Conservation (phyloP, 2,329 filamentous ascomycete genomes). For the Cercospora berteroae region DNA sequence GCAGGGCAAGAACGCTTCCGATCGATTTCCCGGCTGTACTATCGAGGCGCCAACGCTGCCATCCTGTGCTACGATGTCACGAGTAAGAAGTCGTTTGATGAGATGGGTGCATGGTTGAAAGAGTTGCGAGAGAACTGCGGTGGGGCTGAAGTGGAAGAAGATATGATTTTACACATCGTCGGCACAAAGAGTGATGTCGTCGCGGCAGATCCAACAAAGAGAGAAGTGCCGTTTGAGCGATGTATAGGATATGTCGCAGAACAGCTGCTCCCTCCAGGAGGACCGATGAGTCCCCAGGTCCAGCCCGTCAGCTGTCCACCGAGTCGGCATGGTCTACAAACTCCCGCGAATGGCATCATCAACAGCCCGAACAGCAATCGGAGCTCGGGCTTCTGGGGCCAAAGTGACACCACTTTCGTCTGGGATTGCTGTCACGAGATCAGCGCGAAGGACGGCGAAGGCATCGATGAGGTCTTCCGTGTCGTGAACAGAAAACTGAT, state of each 20-base stretch:
- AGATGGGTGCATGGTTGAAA: slow-evolving; percentile 85
- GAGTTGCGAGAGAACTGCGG: slow-evolving; percentile 40
- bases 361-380: slow-evolving; percentile 48
- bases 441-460: slow-evolving; percentile 87
- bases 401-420: slow-evolving; percentile 61
- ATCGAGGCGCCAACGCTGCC: slow-evolving; percentile 89
- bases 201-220: slow-evolving; percentile 71
- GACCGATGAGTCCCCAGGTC: slow-evolving; percentile 11
- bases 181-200: slow-evolving; percentile 93
- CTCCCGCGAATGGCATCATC: slow-evolving; percentile 43
- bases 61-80: slow-evolving; percentile 95
- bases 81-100: slow-evolving; percentile 76
- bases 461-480: slow-evolving; percentile 93
- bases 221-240: slow-evolving; percentile 88
- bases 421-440: slow-evolving; percentile 99
- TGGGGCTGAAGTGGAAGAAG: slow-evolving; percentile 42
- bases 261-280: slow-evolving; percentile 66
- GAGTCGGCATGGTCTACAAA: slow-evolving; percentile 45
- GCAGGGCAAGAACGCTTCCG: slow-evolving; percentile 94
- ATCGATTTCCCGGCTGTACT: slow-evolving; percentile 92
- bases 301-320: slow-evolving; percentile 20
- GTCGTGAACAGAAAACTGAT: slow-evolving; percentile 81
- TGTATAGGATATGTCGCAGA: slow-evolving; percentile 96
- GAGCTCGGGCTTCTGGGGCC: slow-evolving; percentile 77
- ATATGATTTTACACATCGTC: slow-evolving; percentile 89